phyloP scores from a whole-genome alignment of 2,329 filamentous ascomycete genomes.

The Diaporthe citrichinensis region DNA sequence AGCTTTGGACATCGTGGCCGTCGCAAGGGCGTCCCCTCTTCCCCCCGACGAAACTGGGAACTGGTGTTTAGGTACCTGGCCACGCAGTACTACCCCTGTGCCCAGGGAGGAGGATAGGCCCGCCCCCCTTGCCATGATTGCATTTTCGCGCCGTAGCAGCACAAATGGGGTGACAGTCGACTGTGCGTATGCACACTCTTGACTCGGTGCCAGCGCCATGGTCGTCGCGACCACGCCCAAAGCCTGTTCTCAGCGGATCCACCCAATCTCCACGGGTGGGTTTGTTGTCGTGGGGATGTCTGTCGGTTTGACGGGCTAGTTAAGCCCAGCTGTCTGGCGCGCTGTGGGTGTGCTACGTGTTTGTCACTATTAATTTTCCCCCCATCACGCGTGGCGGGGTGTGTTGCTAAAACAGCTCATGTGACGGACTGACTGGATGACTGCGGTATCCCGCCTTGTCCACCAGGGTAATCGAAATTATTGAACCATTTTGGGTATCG shows the following conservation, averaged over 20 bases:
- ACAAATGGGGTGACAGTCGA: conserved; percentile 17
- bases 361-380: background rate
- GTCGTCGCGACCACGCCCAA: background rate
- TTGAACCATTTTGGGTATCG: conserved; percentile 30
- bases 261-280: conserved; percentile 30
- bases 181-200: conserved; percentile 19
- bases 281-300: conserved; percentile 14
- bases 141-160: background rate
- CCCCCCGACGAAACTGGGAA: background rate
- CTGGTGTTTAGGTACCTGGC: background rate
- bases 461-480: background rate
- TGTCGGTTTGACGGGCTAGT: conserved; percentile 3
- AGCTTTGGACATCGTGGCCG: background rate
- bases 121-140: background rate
- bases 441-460: background rate
- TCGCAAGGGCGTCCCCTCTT: background rate
- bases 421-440: background rate
- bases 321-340: background rate
- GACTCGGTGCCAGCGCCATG: background rate
- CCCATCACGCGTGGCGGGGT: background rate
- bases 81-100: background rate
- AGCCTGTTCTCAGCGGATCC: conserved; percentile 15
- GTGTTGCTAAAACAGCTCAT: no score
- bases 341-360: conserved; percentile 5
- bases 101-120: background rate